Base-by-base conservation (phyloP, 768 basidiomycete genomes). In the Phaeotremella fagi region DNA sequence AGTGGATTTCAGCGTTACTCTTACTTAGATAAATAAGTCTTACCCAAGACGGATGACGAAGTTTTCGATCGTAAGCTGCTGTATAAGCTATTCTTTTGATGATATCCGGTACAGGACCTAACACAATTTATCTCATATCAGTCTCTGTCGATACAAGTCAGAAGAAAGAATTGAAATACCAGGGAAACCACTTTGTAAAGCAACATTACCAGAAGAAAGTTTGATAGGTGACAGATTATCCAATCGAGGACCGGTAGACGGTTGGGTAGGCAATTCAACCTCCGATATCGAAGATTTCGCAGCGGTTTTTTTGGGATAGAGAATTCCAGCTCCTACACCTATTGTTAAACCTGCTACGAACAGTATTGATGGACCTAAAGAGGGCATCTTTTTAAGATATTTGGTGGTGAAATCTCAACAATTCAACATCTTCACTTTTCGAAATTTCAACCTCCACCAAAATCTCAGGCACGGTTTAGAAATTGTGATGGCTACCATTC, bases 21-120 rank as follows among this genome's bases (percentile, higher is more conserved):
- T 24, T 37, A 28, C 15, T 25, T 12, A 26, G 41, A 3, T 23
- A 3, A 20, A 11, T 54, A 33, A n/a, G 15, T 56, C 82, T 43
- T 68, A 92, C 91, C 92, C 94, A 98, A 27, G 91, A 82, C 2
- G 94, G 91, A 76, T 98, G 92, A 16, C 89, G 80, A 51, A 92
- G 77, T 12, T 88, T 80, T 48, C 95, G 79, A 73, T 99, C 95
- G 72, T 99, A 98, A 7, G 82, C 88, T 0, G 89, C 84, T 20
- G 86, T 84, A 66, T 95, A 97, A 15, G 87, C 90, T 68, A 82
- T 82, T 45, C 90, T 82, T 38, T 85, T 80, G 20, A 95, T 78
- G 12, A 84, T 70, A 75, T 95, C 92, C 1, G 85, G 79, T 47
- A 90, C 79, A 14, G 92, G 91, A 6, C 91, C 90, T 94, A 60